Evolutionary conservation across 495 filamentous ascomycete species (phyloP).

Genomic region (Parmelia sp.): DNA sequence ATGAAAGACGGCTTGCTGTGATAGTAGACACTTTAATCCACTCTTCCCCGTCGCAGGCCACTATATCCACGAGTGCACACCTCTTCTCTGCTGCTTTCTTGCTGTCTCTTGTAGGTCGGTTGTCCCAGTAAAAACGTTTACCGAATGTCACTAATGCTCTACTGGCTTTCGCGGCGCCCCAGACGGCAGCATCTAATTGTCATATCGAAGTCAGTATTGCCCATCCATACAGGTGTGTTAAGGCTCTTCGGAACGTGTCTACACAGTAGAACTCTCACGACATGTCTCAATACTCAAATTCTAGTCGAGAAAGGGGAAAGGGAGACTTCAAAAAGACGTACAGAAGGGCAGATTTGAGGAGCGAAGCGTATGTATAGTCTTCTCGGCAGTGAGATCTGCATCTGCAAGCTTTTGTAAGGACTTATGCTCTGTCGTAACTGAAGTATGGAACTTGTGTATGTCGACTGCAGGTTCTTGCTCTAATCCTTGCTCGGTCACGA

Average conservation of each 20-base stretch:
- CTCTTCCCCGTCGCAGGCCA: slow-evolving; percentile 48
- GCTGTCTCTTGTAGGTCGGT: slow-evolving; percentile 21
- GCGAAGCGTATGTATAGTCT: slow-evolving; percentile 42
- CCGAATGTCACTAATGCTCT: slow-evolving; percentile 45
- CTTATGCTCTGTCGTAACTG: slow-evolving; percentile 43
- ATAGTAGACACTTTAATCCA: slow-evolving; percentile 60
- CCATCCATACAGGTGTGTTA: too few relatives aligned
- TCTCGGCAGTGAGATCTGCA: slow-evolving; percentile 27
- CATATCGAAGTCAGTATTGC: too few relatives aligned
- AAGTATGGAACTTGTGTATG: slow-evolving; percentile 44
- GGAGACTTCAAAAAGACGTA: too few relatives aligned
- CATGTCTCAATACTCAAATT: too few relatives aligned
- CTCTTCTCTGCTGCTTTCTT: slow-evolving; percentile 36
- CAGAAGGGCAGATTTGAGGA: slow-evolving; percentile 55
- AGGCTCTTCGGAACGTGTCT: too few relatives aligned
- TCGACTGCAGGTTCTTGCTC: slow-evolving; percentile 49
- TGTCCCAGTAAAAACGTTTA: slow-evolving; percentile 51
- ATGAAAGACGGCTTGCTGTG: slow-evolving; percentile 49
- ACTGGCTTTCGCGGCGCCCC: slow-evolving; percentile 44
- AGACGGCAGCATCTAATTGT: slow-evolving; percentile 50
- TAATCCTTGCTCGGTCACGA: slow-evolving; percentile 36
- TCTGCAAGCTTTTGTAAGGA: slow-evolving; percentile 41
- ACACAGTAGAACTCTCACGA: too few relatives aligned
- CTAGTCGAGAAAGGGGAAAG: too few relatives aligned
- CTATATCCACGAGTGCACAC: slow-evolving; percentile 44